Evolutionary conservation across 805 yeast species (phyloP), one percentile per base, ranked within the genome.

Genomic region (Ogataea salicorniae): DNA sequence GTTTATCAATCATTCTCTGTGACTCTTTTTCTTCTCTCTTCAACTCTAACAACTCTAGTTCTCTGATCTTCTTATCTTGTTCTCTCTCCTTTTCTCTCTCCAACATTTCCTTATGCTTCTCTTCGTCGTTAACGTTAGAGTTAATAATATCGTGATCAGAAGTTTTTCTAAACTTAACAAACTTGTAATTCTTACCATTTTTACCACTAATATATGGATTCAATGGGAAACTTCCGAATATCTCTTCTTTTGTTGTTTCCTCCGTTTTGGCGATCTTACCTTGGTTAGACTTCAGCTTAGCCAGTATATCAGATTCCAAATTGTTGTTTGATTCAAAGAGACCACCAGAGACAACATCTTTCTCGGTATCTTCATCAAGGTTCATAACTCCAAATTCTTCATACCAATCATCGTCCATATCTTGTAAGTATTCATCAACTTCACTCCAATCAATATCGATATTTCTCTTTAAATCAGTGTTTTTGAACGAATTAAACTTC

Each of bases 381-480:
- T 9, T 11, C 13, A 26, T 3, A 6, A 53, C 56, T 11, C 53
- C 59, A 2, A 49, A 57, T 14, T 51, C 55, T 7, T 48, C 56
- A 34, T 40, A 43, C 47, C 48, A 49, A 11, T 56, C 60, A 22
- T 55, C 64, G 35, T 53, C 60, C 51, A 55, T 41, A 36, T 58
- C 58, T 46, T 55, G 56, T 26, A 64, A 46, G 42, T 62, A 70
- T 46, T 69, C 72, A 54, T 82, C 87, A 38, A 74, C 83, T 41
- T 83, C 90, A 40, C 79, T 71, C 91, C 91, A 84, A 62, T 84
- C 87, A 8, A 82, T 84, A 14, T 68, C 63, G 46, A 84, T 76
- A 14, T 48, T 33, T 49, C 75, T 66, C 42, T 79, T 69, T 65
- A 76, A 71, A 64, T 87, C 95, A 16, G 91, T 82, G 59, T 88